A percentile compares a stretch with the other conserved stretches of the same genome.
These are phyloP conservation scores for Verticillium alfalfae DNA, from an alignment of 2,329 filamentous ascomycete species.

Conservation along the genomic window DNA sequence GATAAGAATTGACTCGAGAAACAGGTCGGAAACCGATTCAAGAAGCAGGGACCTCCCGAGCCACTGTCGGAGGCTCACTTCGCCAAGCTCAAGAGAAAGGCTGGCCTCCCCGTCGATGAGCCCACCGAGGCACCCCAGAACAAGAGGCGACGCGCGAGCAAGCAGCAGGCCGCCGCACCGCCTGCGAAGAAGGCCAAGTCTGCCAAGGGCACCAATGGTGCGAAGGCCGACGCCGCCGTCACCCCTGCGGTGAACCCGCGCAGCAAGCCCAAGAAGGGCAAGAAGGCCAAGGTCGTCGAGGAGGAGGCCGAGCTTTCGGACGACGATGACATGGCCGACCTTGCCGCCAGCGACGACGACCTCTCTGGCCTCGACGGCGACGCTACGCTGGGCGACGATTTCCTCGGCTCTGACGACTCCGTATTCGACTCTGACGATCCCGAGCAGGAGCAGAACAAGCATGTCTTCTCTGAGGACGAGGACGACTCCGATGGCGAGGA, in stretches of 20 bases:
- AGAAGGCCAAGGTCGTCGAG: slow-evolving; percentile 20
- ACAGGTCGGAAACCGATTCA: slow-evolving; percentile 75
- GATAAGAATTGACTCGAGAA: not conserved
- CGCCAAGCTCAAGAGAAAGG: slow-evolving; percentile 80
- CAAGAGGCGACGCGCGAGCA: slow-evolving; percentile 52
- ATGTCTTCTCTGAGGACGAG: slow-evolving; percentile 94
- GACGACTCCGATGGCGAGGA: slow-evolving; percentile 85
- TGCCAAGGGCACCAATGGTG: slow-evolving; percentile 25
- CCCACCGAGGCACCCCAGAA: slow-evolving; percentile 51
- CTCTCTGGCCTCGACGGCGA: slow-evolving; percentile 37
- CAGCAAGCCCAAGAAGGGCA: slow-evolving; percentile 20
- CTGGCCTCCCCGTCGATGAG: slow-evolving; percentile 59
- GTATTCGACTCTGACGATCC: slow-evolving; percentile 70
- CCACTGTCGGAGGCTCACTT: slow-evolving; percentile 76
- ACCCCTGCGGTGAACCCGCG: slow-evolving; percentile 18
- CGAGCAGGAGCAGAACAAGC: slow-evolving; percentile 42
- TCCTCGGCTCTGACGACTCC: slow-evolving; percentile 55
- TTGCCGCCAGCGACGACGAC: slow-evolving; percentile 32
- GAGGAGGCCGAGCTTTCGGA: slow-evolving; percentile 29
- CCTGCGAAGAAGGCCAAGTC: slow-evolving; percentile 20
- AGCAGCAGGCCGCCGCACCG: slow-evolving; percentile 25
- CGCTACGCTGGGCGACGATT: slow-evolving; percentile 49
- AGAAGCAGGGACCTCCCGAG: slow-evolving; percentile 86
- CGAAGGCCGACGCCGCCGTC: slow-evolving; percentile 17
- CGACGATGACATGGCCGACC: slow-evolving; percentile 36